phyloP scores from a whole-genome alignment of 2,329 filamentous ascomycete species.

The Ophiocordyceps camponoti-saundersi region DNA sequence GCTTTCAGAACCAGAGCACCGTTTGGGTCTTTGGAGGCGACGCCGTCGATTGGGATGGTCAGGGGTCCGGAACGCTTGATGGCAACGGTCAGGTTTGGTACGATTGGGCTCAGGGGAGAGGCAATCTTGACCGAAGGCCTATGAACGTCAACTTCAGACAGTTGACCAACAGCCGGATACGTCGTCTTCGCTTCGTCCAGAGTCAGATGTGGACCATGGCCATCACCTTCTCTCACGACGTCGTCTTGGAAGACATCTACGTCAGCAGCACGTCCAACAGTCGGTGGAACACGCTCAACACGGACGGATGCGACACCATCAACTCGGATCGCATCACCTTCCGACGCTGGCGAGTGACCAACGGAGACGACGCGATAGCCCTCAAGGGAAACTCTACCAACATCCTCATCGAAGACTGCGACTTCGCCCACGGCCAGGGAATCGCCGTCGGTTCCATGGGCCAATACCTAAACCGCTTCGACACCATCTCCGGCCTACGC shows the following conservation, averaged over 20 bases:
- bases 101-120: constrained; percentile 24
- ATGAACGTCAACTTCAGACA: constrained; percentile 29
- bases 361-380: constrained; percentile 36
- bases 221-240: constrained; percentile 27
- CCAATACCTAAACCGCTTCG: constrained; percentile 29
- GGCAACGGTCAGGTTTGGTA: constrained; percentile 47
- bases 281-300: constrained; percentile 18
- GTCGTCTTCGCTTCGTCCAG: constrained; percentile 31
- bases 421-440: constrained; percentile 30
- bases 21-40: constrained; percentile 38
- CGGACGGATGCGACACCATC: constrained; percentile 32
- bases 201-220: constrained; percentile 46
- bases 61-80: constrained; percentile 34
- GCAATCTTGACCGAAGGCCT: constrained; percentile 30
- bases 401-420: constrained; percentile 29
- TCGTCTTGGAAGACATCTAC: constrained; percentile 31
- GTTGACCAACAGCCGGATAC: constrained; percentile 28
- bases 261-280: constrained; percentile 29
- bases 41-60: constrained; percentile 29
- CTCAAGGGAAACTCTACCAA: constrained; percentile 39
- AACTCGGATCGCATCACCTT: constrained; percentile 34
- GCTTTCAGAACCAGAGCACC: constrained; percentile 37
- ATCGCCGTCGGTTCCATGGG: constrained; percentile 41
- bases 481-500: constrained; percentile 31
- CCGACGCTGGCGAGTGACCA: constrained; percentile 29